phyloP scores from a whole-genome alignment of 331 rosid genomes.

The Erythrophleum ivorense region DNA sequence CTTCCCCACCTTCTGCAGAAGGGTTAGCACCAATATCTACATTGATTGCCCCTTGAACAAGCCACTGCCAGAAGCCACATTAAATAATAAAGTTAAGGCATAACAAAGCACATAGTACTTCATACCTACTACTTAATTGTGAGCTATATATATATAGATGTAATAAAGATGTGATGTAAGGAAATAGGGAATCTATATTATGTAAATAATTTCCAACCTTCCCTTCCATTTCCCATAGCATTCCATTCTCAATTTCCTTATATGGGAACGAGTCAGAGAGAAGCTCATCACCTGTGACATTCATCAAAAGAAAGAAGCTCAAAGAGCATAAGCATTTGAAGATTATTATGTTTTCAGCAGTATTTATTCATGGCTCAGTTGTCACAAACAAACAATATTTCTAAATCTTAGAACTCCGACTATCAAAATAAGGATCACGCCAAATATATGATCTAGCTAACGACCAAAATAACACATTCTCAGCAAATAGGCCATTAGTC shows the following conservation, averaged over 20 bases:
- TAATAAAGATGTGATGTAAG: background rate
- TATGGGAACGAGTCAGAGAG: constrained; percentile 52
- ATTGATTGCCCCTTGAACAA: background rate
- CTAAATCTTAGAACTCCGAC: too few species aligned
- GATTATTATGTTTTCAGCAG: background rate
- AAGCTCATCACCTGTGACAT: constrained; percentile 46
- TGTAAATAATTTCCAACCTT: constrained; percentile 54
- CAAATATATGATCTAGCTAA: background rate
- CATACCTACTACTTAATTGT: background rate
- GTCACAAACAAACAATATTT: background rate
- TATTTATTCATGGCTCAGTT: background rate
- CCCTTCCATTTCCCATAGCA: constrained; percentile 90
- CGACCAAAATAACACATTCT: too few species aligned
- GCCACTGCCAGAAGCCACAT: constrained; percentile 43
- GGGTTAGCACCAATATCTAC: constrained; percentile 15
- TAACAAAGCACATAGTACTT: background rate
- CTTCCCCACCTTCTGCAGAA: constrained; percentile 5
- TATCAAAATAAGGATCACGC: too few species aligned
- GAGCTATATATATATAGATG: background rate
- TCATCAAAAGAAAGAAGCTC: constrained; percentile 1
- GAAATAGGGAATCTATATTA: background rate
- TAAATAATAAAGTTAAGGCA: background rate
- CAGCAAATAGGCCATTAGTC: too few species aligned
- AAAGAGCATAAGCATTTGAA: background rate
- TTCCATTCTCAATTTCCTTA: constrained; percentile 77